phyloP scores from a whole-genome alignment of 371 early-diverging fungal species.

The Sporodiniella umbellata region DNA sequence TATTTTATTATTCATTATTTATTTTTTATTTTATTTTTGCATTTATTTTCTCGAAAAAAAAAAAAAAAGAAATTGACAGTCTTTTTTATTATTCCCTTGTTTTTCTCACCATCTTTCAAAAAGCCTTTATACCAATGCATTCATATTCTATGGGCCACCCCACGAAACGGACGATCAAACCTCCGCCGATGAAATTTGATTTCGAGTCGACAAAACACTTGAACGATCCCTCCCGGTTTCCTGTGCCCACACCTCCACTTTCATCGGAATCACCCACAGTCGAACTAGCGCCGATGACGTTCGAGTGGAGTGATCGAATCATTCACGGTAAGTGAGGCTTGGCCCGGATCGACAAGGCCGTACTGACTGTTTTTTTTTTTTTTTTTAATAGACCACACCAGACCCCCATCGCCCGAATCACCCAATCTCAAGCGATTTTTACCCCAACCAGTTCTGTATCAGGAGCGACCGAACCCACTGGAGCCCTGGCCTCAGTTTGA shows the following conservation, averaged over 20 bases:
- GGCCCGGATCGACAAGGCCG: too few species aligned
- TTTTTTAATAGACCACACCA: slow-evolving; percentile 24
- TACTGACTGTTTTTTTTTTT: too few species aligned
- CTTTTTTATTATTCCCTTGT: slow-evolving; percentile 1
- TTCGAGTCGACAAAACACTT: neutral
- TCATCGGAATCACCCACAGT: slow-evolving; percentile 14
- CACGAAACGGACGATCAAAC: neutral
- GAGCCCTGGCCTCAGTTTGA: slow-evolving; percentile 18
- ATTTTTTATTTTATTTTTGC: neutral
- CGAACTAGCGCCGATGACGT: slow-evolving; percentile 27
- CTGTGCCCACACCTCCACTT: slow-evolving; percentile 15
- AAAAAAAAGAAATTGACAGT: neutral
- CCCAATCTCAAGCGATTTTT: slow-evolving; percentile 14
- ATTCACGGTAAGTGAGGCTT: too few species aligned
- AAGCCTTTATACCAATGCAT: slow-evolving; percentile 8
- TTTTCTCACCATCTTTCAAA: neutral
- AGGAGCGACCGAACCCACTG: slow-evolving; percentile 15
- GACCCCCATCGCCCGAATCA: slow-evolving; percentile 28
- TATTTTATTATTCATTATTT: too few species aligned
- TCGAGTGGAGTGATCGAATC: too few species aligned
- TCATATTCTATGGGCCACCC: neutral
- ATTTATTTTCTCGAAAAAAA: neutral
- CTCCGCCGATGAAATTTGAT: neutral
- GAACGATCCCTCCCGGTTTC: slow-evolving; percentile 1
- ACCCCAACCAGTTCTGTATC: neutral